phyloP scores from a whole-genome alignment of 108 stramenopile genomes.

The Fragilariopsis cylindrus region DNA sequence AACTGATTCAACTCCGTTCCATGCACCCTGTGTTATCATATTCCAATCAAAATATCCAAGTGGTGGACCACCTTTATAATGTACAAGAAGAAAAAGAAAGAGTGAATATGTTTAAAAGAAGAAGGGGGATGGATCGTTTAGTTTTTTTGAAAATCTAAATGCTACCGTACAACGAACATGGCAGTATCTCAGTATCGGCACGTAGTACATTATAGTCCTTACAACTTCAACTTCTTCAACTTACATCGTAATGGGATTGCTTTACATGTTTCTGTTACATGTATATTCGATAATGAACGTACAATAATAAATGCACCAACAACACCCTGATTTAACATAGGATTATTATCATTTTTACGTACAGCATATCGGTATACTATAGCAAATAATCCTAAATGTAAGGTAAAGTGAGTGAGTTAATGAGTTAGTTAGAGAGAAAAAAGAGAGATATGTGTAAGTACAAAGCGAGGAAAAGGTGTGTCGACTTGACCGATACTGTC shows the following conservation, averaged over 20 bases:
- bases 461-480: too few species aligned
- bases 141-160: not conserved
- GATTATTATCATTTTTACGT: conserved; percentile 63
- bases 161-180: not conserved
- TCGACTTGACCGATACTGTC: too few species aligned
- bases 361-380: conserved; percentile 80
- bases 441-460: too few species aligned
- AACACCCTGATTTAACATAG: conserved; percentile 73
- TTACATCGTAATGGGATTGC: conserved; percentile 67
- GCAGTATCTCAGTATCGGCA: not conserved
- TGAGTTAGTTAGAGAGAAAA: too few species aligned
- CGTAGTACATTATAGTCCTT: not conserved
- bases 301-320: conserved; percentile 76
- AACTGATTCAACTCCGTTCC: conserved; percentile 64
- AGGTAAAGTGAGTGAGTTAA: too few species aligned
- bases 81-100: not conserved
- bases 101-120: not conserved
- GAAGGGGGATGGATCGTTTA: too few species aligned
- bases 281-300: conserved; percentile 56
- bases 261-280: conserved; percentile 55
- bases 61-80: conserved; percentile 53
- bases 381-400: conserved; percentile 50
- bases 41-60: conserved; percentile 77
- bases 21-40: conserved; percentile 54
- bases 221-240: conserved; percentile 11